Evolutionary conservation across 148 eudicot species (phyloP).

Genomic region (Camellia sinensis): DNA sequence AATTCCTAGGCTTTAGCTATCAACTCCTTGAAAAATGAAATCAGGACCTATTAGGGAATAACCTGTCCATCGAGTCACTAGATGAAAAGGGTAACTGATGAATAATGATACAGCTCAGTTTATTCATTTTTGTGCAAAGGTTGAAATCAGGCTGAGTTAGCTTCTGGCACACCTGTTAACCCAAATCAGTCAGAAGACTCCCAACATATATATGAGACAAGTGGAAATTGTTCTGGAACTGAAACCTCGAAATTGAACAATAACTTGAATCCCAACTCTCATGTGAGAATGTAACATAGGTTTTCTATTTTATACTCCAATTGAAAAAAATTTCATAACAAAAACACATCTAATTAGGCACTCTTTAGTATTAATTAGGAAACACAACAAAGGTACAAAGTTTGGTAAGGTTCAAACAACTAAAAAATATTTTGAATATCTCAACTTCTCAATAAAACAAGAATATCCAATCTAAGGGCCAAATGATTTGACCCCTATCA

Average conservation of each 20-base stretch:
- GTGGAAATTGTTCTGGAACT: not conserved
- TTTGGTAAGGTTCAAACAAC: not conserved
- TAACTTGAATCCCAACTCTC: not conserved
- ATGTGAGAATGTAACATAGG: not conserved
- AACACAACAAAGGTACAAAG: not conserved
- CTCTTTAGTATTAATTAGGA: not conserved
- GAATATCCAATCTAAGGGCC: not conserved
- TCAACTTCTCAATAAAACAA: not conserved
- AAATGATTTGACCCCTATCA: not conserved
- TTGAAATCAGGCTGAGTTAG: not conserved
- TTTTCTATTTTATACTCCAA: not conserved
- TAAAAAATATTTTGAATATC: not conserved
- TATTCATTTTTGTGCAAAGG: not conserved
- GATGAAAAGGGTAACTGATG: not conserved
- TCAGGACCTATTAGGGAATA: too few species aligned
- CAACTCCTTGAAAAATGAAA: not conserved
- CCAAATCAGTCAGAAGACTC: not conserved
- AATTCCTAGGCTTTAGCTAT: slow-evolving; percentile 6
- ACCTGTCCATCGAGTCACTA: too few species aligned
- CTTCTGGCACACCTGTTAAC: not conserved
- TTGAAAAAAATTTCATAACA: not conserved
- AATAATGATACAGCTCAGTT: not conserved
- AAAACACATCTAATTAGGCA: not conserved
- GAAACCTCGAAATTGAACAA: not conserved
- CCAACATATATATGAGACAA: not conserved